A percentile compares a stretch with the other conserved stretches of the same genome.
Evolutionary conservation across 2,329 filamentous ascomycete genomes (phyloP).

Genomic region (Clonostachys sp.): DNA sequence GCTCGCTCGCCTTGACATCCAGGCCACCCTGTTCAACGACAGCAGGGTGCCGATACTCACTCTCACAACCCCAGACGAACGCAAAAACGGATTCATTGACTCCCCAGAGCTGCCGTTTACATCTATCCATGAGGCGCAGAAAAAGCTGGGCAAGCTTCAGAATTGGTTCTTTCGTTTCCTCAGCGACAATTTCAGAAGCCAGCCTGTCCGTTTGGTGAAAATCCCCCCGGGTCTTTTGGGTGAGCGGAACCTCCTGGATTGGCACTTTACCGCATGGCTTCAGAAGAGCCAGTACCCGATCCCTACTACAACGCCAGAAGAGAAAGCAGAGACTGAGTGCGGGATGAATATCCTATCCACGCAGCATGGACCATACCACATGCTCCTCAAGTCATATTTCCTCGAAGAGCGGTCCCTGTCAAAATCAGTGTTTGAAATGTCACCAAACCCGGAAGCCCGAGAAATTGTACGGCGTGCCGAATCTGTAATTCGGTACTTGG

Average conservation of each 20-base stretch:
- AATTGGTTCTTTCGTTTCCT: slow-evolving; percentile 2
- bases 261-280: not conserved
- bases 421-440: too few species aligned
- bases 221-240: not conserved
- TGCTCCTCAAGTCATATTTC: not conserved
- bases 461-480: not conserved
- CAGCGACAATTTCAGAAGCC: not conserved
- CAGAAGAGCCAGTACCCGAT: not conserved
- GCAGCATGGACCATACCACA: not conserved
- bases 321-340: not conserved
- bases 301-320: not conserved
- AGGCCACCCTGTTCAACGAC: slow-evolving; percentile 6
- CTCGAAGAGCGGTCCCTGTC: not conserved
- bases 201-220: not conserved
- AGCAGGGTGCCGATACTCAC: not conserved
- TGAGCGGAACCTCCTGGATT: not conserved
- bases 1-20: slow-evolving; percentile 4
- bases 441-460: too few species aligned
- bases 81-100: not conserved
- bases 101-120: not conserved
- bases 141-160: slow-evolving; percentile 1
- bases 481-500: not conserved
- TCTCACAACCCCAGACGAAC: not conserved
- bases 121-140: slow-evolving; percentile 1
- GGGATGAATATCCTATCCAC: not conserved